A percentile compares a stretch with the other conserved stretches of the same genome.
phyloP scores from a whole-genome alignment of 148 eudicot species.

The Talinum fruticosum region DNA sequence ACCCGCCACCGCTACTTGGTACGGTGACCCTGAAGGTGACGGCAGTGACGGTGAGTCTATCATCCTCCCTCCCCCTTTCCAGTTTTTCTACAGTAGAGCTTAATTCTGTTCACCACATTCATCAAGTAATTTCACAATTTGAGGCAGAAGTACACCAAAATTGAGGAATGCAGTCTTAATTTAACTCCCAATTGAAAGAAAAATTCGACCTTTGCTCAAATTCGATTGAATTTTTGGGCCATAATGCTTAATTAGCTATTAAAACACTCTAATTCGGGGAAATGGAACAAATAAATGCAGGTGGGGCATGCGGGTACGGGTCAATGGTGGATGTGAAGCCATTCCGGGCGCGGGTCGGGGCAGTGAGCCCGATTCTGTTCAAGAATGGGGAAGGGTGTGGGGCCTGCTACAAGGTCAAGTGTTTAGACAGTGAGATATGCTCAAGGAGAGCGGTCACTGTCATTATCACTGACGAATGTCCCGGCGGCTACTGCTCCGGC shows the following conservation, averaged over 20 bases:
- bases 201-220: no score
- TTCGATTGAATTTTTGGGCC: no score
- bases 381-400: constrained; percentile 96
- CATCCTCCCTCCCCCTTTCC: background rate
- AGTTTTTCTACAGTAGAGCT: no score
- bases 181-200: background rate
- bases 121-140: background rate
- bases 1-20: constrained; percentile 95
- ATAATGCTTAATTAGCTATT: no score
- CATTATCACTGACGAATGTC: constrained; percentile 87
- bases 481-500: constrained; percentile 44
- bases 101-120: background rate
- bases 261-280: background rate
- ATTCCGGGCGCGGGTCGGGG: constrained; percentile 76
- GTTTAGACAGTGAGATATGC: constrained; percentile 71
- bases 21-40: constrained; percentile 88
- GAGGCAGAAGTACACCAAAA: background rate
- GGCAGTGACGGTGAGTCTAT: constrained; percentile 64
- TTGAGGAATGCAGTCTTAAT: background rate
- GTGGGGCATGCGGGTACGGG: constrained; percentile 99
- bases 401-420: constrained; percentile 87
- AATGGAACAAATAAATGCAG: constrained; percentile 28
- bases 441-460: constrained; percentile 82
- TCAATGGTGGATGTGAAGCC: constrained; percentile 92
- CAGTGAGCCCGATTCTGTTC: constrained; percentile 74